These are phyloP conservation scores for Salvia miltiorrhiza DNA, from an alignment of 257 asterid genomes.

Conservation along the genomic window DNA sequence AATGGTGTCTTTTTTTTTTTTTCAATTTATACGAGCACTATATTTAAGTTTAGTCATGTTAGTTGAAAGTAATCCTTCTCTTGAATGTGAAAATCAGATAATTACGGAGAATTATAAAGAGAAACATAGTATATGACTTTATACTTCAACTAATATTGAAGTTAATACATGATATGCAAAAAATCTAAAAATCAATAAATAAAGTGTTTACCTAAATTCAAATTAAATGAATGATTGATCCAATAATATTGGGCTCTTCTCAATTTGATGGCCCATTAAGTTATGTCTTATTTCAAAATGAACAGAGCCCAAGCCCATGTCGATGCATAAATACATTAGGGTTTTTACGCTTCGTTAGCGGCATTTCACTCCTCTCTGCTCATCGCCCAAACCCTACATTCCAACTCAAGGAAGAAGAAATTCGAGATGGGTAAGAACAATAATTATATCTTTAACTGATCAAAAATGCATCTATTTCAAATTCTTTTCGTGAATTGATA, in stretches of 20 bases:
- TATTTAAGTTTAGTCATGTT: too few relatives aligned
- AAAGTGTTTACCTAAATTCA: too few relatives aligned
- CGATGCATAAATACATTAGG: conserved; percentile 4
- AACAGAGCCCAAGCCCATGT: background rate
- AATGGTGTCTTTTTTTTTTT: too few relatives aligned
- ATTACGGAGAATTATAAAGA: too few relatives aligned
- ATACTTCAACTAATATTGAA: too few relatives aligned
- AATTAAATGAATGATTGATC: too few relatives aligned
- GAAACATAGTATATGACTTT: too few relatives aligned
- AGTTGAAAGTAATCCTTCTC: too few relatives aligned
- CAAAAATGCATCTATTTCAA: background rate
- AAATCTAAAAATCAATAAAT: too few relatives aligned
- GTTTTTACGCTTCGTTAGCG: background rate
- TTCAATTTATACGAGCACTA: too few relatives aligned
- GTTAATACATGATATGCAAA: too few relatives aligned
- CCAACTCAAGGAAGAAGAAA: conserved; percentile 2
- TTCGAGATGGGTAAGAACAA: conserved; percentile 29
- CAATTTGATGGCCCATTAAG: background rate
- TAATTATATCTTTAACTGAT: background rate
- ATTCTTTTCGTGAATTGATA: background rate
- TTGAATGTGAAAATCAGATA: too few relatives aligned
- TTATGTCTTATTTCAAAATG: background rate
- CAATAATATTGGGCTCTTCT: background rate
- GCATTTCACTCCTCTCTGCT: background rate
- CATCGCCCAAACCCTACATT: conserved; percentile 13